phyloP scores from a whole-genome alignment of 2,329 filamentous ascomycete species.

The Fusarium armeniacum region DNA sequence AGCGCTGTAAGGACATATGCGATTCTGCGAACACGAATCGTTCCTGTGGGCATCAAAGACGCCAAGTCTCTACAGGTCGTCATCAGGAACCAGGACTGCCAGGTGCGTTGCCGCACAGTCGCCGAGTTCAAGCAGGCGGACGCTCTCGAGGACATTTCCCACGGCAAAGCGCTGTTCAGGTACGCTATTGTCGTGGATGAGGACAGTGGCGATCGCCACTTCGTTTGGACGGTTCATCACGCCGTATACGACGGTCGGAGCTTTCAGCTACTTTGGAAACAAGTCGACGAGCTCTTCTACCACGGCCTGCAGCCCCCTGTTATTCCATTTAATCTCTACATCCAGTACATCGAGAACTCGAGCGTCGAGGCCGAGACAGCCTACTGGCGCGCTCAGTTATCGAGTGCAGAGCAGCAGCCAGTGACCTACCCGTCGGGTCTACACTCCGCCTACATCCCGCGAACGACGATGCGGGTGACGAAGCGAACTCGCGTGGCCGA shows the following conservation, averaged over 20 bases:
- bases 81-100: constrained; percentile 17
- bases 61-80: constrained; percentile 20
- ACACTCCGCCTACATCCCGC: constrained; percentile 16
- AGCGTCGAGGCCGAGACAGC: constrained; percentile 18
- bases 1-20: constrained; percentile 17
- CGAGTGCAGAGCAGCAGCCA: constrained; percentile 11
- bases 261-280: constrained; percentile 20
- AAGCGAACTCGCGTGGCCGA: constrained; percentile 17
- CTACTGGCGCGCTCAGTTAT: constrained; percentile 18
- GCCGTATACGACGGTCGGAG: constrained; percentile 18
- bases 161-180: constrained; percentile 17
- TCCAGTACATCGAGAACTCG: constrained; percentile 15
- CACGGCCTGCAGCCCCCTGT: constrained; percentile 17
- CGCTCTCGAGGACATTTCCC: constrained; percentile 14
- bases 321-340: constrained; percentile 21
- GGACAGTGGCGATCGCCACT: constrained; percentile 15
- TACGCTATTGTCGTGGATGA: constrained; percentile 18
- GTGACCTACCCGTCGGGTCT: constrained; percentile 17
- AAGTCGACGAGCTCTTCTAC: constrained; percentile 15
- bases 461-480: constrained; percentile 16
- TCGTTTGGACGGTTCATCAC: constrained; percentile 20
- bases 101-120: constrained; percentile 11
- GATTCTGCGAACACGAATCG: constrained; percentile 18
- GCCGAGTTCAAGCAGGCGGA: constrained; percentile 18
- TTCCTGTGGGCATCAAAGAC: constrained; percentile 17